Percentiles rank a stretch among this genome's conserved stretches.
Conservation (phyloP, 202 grass and related monocot species). For the Zoysia matrella region DNA sequence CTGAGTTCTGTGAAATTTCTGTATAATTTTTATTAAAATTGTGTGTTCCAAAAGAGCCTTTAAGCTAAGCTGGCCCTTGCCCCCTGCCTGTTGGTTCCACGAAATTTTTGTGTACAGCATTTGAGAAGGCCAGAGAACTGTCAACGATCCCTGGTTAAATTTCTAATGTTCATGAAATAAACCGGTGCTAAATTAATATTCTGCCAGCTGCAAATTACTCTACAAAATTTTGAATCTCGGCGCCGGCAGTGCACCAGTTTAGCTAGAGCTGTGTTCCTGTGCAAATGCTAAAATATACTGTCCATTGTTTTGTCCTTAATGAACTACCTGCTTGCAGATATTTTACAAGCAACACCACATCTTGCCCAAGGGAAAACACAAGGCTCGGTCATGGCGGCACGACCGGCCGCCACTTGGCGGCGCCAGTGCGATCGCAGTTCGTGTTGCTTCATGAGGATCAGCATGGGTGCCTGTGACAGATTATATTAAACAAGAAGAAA, state of each 20-base stretch:
- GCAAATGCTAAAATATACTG: conserved; percentile 8
- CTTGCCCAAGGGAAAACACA: conserved; percentile 6
- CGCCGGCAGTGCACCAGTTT: conserved; percentile 35
- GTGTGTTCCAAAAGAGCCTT: no score
- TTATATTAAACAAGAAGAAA: background rate
- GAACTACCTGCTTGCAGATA: conserved; percentile 1
- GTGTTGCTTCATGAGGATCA: conserved; percentile 18
- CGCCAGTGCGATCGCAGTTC: background rate
- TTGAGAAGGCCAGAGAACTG: background rate
- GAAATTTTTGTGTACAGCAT: conserved; percentile 4
- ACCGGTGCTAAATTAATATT: background rate
- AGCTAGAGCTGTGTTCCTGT: background rate
- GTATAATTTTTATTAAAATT: no score
- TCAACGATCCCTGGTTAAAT: background rate
- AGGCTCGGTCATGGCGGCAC: conserved; percentile 33
- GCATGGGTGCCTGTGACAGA: conserved; percentile 36
- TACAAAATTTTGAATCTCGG: background rate
- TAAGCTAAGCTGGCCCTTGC: no score
- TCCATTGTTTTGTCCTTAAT: conserved; percentile 23
- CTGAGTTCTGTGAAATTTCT: no score
- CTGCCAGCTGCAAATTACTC: background rate
- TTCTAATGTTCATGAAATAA: background rate
- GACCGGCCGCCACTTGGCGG: conserved; percentile 42
- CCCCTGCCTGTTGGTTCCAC: background rate
- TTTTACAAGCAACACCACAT: conserved; percentile 10